A percentile compares a stretch with the other conserved stretches of the same genome.
Conservation (phyloP, 2,329 filamentous ascomycete species). For the Fusarium sp. region DNA sequence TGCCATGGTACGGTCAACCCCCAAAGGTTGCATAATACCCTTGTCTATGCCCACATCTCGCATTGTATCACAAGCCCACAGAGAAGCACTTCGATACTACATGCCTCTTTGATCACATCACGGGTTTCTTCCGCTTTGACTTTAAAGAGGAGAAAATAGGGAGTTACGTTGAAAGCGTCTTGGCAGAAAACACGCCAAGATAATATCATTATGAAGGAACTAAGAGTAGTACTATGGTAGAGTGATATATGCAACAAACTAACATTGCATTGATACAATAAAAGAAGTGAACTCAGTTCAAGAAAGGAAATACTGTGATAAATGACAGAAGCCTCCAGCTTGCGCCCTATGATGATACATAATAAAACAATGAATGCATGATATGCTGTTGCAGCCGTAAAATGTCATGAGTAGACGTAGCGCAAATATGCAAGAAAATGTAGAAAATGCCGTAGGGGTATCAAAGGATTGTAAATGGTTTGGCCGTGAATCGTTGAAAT, state of each 20-base stretch:
- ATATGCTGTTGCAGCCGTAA: conserved; percentile 36
- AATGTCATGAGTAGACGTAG: conserved; percentile 23
- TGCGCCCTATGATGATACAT: conserved; percentile 23
- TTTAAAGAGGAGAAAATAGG: background rate
- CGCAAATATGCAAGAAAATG: conserved; percentile 7
- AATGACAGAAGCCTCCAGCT: background rate
- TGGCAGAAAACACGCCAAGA: conserved; percentile 3
- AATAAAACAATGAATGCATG: conserved; percentile 24
- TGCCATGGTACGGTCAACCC: background rate
- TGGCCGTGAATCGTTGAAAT: conserved; percentile 41
- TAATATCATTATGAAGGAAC: conserved; percentile 9
- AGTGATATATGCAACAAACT: background rate
- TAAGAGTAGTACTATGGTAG: conserved; percentile 14
- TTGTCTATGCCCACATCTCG: conserved; percentile 9
- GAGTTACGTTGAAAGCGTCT: background rate
- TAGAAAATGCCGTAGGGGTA: conserved; percentile 34
- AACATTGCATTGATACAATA: conserved; percentile 7
- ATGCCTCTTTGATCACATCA: conserved; percentile 9
- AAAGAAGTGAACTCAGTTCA: background rate
- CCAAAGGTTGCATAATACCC: conserved; percentile 6
- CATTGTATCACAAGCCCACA: background rate
- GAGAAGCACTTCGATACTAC: conserved; percentile 1
- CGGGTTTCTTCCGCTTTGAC: background rate
- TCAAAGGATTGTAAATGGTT: conserved; percentile 42
- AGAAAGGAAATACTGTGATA: background rate